Evolutionary conservation across 192 early-diverging fungal species (phyloP), one percentile per base, ranked within the genome.

Genomic region (Diversispora epigaea): DNA sequence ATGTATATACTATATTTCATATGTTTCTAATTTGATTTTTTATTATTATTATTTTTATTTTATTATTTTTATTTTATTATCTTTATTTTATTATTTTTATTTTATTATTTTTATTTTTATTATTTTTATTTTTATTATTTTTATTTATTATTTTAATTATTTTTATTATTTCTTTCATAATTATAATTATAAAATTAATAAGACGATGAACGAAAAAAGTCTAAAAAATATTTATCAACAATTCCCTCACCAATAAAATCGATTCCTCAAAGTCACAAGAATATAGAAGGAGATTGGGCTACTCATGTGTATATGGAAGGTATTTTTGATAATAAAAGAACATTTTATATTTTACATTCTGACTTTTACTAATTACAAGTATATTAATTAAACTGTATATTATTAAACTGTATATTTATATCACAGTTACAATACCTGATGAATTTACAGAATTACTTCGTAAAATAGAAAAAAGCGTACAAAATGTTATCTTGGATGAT

Each of bases 261-360:
- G 84, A 57, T 58, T 76, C 21, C n/a, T n/a, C n/a, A n/a, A 76
- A 56, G 4, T 82, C 82, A 21, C 80, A 81, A 70, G 74, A n/a
- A n/a, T n/a, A n/a, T 82, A 32, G 68, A 68, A 39, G 81, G 83
- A 11, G 80, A 81, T 71, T 86, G 82, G 82, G 72, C 84, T 32
- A 84, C 84, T 4, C 78, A 83, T 39, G 79, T 84, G 14, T 83
- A 81, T 61, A 22, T 82, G 4, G 45, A 80, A 77, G 63, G 84
- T 84, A 46, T 45, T n/a, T 25, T 17, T 43, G 4, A 14, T 6
- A 8, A 60, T 39, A 41, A 40, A 43, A 41, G 3, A 5, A 63
- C n/a, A 17, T 44, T n/a, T 41, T 17, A 6, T 15, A 41, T 40
- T 0, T 25, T 40, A 41, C 9, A 11, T 12, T 17, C n/a, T 5